Conservation (phyloP, 139 green algal species). For the Chlamydomonas schloesseri region DNA sequence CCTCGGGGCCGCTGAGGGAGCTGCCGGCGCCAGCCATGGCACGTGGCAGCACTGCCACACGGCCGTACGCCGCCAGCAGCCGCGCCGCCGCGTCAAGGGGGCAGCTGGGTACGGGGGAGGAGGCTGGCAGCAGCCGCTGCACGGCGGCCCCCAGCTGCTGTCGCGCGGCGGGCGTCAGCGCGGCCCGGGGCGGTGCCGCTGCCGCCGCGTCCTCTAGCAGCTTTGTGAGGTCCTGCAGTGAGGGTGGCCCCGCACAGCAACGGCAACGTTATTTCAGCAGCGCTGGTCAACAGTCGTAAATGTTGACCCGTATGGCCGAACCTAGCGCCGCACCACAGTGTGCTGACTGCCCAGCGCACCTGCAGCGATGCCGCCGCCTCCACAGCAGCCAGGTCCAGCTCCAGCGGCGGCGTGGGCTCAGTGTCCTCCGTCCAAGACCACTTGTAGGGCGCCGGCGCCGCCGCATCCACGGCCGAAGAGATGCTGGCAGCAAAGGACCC, state of each 20-base stretch:
- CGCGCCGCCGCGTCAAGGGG: not conserved
- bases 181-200: not conserved
- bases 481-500: too few species aligned
- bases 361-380: not conserved
- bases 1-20: not conserved
- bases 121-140: not conserved
- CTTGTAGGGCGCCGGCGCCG: slow-evolving; percentile 5
- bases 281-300: too few species aligned
- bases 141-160: not conserved
- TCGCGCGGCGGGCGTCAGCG: not conserved
- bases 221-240: slow-evolving; percentile 19
- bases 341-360: too few species aligned
- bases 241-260: too few species aligned
- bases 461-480: too few species aligned
- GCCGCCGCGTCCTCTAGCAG: not conserved
- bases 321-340: too few species aligned
- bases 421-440: slow-evolving; percentile 33
- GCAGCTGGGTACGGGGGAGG: not conserved
- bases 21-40: not conserved
- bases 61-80: slow-evolving; percentile 24
- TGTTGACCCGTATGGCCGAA: too few species aligned
- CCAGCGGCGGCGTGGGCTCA: not conserved
- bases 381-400: not conserved
- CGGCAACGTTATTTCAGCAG: too few species aligned
- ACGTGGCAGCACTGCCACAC: not conserved